Evolutionary conservation across 352 stramenopile species (phyloP).

Genomic region (Globisporangium mamillatum): DNA sequence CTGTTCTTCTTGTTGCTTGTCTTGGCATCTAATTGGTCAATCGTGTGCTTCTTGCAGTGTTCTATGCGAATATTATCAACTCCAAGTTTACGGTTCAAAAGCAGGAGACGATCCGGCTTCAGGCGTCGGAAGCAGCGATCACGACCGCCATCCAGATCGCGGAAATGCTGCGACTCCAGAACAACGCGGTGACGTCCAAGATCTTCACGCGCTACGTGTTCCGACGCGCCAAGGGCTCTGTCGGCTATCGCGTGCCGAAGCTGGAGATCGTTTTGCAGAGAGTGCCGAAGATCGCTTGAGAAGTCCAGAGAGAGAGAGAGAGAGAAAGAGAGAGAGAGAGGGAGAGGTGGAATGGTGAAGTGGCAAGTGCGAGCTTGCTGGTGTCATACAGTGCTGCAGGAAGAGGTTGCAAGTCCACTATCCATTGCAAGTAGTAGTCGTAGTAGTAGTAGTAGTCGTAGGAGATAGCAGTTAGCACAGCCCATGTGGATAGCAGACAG

Average conservation of each 20-base stretch:
- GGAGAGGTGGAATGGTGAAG: background rate
- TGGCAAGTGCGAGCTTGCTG: background rate
- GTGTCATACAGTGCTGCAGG: background rate
- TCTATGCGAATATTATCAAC: constrained; percentile 81
- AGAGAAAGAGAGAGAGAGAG: background rate
- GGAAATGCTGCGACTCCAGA: constrained; percentile 68
- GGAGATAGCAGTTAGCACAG: background rate
- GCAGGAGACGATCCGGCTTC: constrained; percentile 56
- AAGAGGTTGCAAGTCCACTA: background rate
- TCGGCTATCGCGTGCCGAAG: constrained; percentile 65
- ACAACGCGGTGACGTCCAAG: constrained; percentile 51
- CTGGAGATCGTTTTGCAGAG: constrained; percentile 66
- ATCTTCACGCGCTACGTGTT: constrained; percentile 70
- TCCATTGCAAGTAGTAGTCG: background rate
- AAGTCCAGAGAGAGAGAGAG: background rate
- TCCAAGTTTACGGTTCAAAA: constrained; percentile 77
- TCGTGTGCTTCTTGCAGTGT: constrained; percentile 29
- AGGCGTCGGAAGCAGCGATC: constrained; percentile 67
- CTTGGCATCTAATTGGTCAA: background rate
- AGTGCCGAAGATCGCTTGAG: constrained; percentile 30
- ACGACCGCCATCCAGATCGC: constrained; percentile 68
- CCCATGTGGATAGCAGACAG: constrained; percentile 9
- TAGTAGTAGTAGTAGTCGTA: constrained; percentile 1
- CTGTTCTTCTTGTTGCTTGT: background rate
- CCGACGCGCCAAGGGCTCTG: constrained; percentile 45